Evolutionary conservation across 2,329 filamentous ascomycete genomes (phyloP), one percentile per base, ranked within the genome.

Genomic region (Aphanocladium album): DNA sequence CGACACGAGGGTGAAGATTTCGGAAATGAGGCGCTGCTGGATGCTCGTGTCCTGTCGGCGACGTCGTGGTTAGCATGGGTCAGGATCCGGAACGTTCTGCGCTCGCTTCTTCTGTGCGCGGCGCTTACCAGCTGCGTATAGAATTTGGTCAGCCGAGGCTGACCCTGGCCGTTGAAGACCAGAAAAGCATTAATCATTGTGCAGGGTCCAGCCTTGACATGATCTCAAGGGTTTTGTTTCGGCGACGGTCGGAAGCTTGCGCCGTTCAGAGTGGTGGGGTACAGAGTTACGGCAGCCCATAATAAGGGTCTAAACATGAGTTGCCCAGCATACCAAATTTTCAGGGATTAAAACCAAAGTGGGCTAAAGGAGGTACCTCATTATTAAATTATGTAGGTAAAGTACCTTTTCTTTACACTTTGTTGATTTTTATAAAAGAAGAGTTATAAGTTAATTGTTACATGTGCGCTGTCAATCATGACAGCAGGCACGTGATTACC

Each of bases 141-240:
- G 81, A 99, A 99, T 71, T 98, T 98, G 69, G 93, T 98, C 73
- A 99, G 83, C 60, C 95, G 89, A 41, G 95, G 93, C 77, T 99
- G 93, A 65, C 95, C 95, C 69, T 93, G 91, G 79, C 96, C 96
- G 72, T 99, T 99, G 82, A 99, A 99, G 73, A 99, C 93, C 66
- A 99, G 83, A 64, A 99, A 93, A 35, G 96, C 95, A 81, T 96
- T 99, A 76, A 99, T 98, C 95, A 99, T 99, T 67, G 67, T 77
- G 64, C 54, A 37, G 51, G 50, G n/a, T 53, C 57, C 63, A 61
- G 62, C 33, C 63, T 64, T 63, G 52, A 66, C 69, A 67, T 71
- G 54, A 57, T 45, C 6, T 35, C 33, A 35, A 54, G 35, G 43
- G 25, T 41, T 14, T 17, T 60, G 53, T 53, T 17, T 19, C 16